Conservation (phyloP, 1,139 yeast genomes). For the Yamadazyma trypodendri region DNA sequence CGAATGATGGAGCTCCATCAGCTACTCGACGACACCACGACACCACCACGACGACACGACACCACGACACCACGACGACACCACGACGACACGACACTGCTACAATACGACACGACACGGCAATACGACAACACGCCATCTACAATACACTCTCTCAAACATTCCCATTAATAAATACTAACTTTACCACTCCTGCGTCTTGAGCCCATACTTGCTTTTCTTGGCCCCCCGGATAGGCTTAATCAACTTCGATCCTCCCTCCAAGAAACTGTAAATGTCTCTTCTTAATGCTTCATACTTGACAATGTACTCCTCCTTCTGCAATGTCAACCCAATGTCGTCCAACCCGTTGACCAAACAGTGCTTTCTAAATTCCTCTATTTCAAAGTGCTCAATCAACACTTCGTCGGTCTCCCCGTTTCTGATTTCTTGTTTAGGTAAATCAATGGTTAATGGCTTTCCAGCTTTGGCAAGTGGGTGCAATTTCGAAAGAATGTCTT, state of each 20-base stretch:
- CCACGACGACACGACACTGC: no score
- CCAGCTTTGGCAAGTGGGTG: slow-evolving; percentile 80
- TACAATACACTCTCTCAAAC: not conserved
- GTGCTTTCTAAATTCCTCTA: slow-evolving; percentile 90
- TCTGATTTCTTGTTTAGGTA: slow-evolving; percentile 79
- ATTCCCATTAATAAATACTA: not conserved
- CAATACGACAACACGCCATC: no score
- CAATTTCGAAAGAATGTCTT: slow-evolving; percentile 65
- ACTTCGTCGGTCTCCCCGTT: slow-evolving; percentile 67
- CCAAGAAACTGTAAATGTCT: slow-evolving; percentile 83
- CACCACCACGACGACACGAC: no score
- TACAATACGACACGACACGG: no score
- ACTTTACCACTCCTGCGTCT: slow-evolving; percentile 76
- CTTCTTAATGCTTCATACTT: slow-evolving; percentile 77
- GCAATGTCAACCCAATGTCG: slow-evolving; percentile 93
- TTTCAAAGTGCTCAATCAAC: slow-evolving; percentile 76
- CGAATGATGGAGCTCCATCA: no score
- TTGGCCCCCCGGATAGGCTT: slow-evolving; percentile 71
- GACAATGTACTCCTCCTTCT: slow-evolving; percentile 74
- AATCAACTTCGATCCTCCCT: slow-evolving; percentile 71
- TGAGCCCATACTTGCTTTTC: slow-evolving; percentile 65
- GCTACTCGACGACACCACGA: no score
- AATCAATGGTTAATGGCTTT: slow-evolving; percentile 70
- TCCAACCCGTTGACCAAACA: slow-evolving; percentile 93
- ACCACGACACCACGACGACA: no score